Evolutionary conservation across 1,284 basidiomycete genomes (phyloP), one percentile per base, ranked within the genome.

Genomic region (Naganishia sp.): DNA sequence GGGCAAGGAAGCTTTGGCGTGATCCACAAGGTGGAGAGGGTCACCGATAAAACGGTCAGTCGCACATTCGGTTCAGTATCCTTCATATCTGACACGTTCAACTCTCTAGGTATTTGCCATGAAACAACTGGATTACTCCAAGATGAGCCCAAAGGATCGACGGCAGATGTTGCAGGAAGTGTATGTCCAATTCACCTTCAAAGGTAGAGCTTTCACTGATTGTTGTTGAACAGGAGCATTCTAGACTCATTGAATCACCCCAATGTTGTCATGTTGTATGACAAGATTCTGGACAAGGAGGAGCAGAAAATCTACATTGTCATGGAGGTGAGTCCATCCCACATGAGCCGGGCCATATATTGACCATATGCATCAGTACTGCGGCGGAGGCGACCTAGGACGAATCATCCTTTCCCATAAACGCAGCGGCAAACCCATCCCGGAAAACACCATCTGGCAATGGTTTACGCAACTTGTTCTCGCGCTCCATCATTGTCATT

Each of bases 81-180:
- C 15, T 23, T n/a, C 7, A 39, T 18, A 13, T 6, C 46, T 61
- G 46, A 61, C 50, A 46, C 39, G 55, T 45, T 4, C 39, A 23
- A 49, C 15, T 13, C 31, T 23, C 6, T 71, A 92, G 89, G 82
- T 93, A 53, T 89, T 94, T 72, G 95, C 94, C 0, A 83, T 93
- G 49, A 97, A 98, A 76, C 92, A 98, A 78, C 86, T 99, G 72
- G 93, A 96, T 79, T 98, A 96, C 78, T 91, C 92, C 72, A 85
- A 88, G 69, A 96, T 96, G 94, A 89, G 85, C 56, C 92, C 95
- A 76, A 85, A 91, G 62, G 94, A 96, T 77, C 84, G 90, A 72
- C 92, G 91, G 76, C 95, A 98, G 78, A 94, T 98, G 67, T 90
- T 95, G 5, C 87, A 94, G n/a, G 95, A 99, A 86, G 94, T 98